Conservation (phyloP, 108 stramenopile species). For the Cyclotella baltica region DNA sequence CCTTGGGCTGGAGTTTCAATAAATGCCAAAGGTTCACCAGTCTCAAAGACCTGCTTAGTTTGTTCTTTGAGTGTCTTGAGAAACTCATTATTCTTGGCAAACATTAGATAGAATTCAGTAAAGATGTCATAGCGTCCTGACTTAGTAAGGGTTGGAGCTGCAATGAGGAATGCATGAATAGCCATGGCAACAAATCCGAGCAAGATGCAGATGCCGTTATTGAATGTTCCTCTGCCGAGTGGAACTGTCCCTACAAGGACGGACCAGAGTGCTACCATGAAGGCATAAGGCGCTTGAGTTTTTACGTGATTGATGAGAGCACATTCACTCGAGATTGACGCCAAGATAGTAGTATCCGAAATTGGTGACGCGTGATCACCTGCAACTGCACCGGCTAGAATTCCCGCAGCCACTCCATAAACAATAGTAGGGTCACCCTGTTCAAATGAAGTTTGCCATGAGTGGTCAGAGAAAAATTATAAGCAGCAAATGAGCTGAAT, state of each 20-base stretch:
- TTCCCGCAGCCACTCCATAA: slow-evolving; percentile 58
- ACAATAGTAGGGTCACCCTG: slow-evolving; percentile 61
- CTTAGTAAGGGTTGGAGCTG: slow-evolving; percentile 30
- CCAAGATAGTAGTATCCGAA: slow-evolving; percentile 79
- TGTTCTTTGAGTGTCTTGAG: slow-evolving; percentile 21
- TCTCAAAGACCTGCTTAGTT: slow-evolving; percentile 15
- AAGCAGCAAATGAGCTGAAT: too few species aligned
- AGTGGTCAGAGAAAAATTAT: too few species aligned
- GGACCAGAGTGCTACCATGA: slow-evolving; percentile 45
- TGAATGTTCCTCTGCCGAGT: slow-evolving; percentile 18
- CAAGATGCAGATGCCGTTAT: slow-evolving; percentile 32
- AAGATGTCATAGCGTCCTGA: slow-evolving; percentile 40
- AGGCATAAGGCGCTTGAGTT: slow-evolving; percentile 76
- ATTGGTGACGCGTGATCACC: slow-evolving; percentile 81
- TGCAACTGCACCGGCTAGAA: slow-evolving; percentile 69
- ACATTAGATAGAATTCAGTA: slow-evolving; percentile 34
- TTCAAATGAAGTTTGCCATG: too few species aligned
- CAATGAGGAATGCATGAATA: slow-evolving; percentile 20
- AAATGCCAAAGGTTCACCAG: too few species aligned
- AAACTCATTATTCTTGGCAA: slow-evolving; percentile 13
- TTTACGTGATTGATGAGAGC: slow-evolving; percentile 57
- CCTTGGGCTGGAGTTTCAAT: too few species aligned
- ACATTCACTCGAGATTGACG: slow-evolving; percentile 58
- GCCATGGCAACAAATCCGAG: slow-evolving; percentile 35
- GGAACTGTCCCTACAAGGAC: slow-evolving; percentile 50